Evolutionary conservation across 495 filamentous ascomycete genomes (phyloP), one percentile per base, ranked within the genome.

Genomic region (Penicillium soppii): DNA sequence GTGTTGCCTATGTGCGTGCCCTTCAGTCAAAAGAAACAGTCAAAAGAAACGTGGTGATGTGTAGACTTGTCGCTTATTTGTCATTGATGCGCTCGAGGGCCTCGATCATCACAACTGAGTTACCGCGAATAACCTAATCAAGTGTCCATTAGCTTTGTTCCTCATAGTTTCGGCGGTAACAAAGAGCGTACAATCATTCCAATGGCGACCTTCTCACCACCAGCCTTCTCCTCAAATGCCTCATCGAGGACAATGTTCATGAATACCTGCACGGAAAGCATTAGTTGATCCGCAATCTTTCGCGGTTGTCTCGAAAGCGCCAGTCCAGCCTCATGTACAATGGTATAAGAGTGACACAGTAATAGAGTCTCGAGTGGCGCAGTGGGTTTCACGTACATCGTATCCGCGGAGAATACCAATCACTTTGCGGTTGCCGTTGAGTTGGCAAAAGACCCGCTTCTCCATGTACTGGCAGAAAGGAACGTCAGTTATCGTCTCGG

Each of bases 201-300:
- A 40, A 97, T 82, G 52, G 84, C 80, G 39, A 85, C 86, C 74
- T 96, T 97, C 79, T 96, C 91, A 38, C 90, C 91, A 48, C 90
- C 91, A 25, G 82, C 80, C 69, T 92, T 96, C 77, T 97, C 91
- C 63, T 97, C 94, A 13, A 95, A 87, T n/a, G 94, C 92, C 58
- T 97, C 94, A 66, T 98, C 95, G 12, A 98, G 82, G 21, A 97
- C 92, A 62, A 98, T 91, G 71, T 98, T 98, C 62, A 98, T 82
- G 78, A 97, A 98, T 45, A 97, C 91, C 94, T 98, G 67, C 17
- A 27, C 12, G 25, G n/a, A 44, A 50, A 41, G 37, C 26, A 39
- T 38, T 50, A 53, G 49, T 22, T 36, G 10, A 20, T 46, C 21
- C 15, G 46, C 21, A 20, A 25, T 29, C 9, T 8, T 13, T 30